These are phyloP conservation scores for Diatrype stigma DNA, from an alignment of 2,329 filamentous ascomycete genomes.

Conservation along the genomic window DNA sequence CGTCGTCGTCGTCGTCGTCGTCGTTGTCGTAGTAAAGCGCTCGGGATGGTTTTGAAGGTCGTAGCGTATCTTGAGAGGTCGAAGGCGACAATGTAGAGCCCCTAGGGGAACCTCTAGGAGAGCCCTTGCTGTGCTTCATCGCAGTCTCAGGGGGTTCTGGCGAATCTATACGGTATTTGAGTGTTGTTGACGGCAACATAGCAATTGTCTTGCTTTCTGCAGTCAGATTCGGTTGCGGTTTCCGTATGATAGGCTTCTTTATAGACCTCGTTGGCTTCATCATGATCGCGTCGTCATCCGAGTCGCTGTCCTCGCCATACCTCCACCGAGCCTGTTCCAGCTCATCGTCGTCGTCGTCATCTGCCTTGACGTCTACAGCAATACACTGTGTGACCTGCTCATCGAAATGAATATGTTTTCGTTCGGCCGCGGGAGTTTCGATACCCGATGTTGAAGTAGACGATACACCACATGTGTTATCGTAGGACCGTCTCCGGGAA, in stretches of 20 bases:
- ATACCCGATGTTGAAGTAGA: conserved; percentile 69
- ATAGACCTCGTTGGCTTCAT: conserved; percentile 66
- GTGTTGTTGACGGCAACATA: conserved; percentile 79
- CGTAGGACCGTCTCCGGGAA: conserved; percentile 56
- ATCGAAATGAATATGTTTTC: conserved; percentile 92
- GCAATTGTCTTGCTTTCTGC: conserved; percentile 81
- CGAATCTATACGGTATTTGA: conserved; percentile 78
- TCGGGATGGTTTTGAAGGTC: conserved; percentile 63
- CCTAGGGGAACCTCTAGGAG: conserved; percentile 37
- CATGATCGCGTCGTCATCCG: conserved; percentile 75
- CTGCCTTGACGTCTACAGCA: conserved; percentile 81
- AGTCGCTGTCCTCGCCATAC: conserved; percentile 57
- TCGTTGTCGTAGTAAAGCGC: conserved; percentile 62
- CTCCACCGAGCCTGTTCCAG: conserved; percentile 33
- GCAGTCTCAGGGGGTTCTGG: conserved; percentile 61
- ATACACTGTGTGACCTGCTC: conserved; percentile 95
- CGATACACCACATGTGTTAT: conserved; percentile 60
- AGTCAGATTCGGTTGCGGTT: conserved; percentile 38
- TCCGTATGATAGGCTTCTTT: conserved; percentile 49
- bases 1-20: conserved; percentile 58
- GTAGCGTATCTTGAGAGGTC: conserved; percentile 77
- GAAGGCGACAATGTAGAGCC: conserved; percentile 62
- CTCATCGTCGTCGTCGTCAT: conserved; percentile 68
- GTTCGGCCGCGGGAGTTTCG: conserved; percentile 58
- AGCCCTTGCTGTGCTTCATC: conserved; percentile 54